Evolutionary conservation across 768 basidiomycete species (phyloP), one percentile per base, ranked within the genome.

Genomic region (Termitomyces sp.): DNA sequence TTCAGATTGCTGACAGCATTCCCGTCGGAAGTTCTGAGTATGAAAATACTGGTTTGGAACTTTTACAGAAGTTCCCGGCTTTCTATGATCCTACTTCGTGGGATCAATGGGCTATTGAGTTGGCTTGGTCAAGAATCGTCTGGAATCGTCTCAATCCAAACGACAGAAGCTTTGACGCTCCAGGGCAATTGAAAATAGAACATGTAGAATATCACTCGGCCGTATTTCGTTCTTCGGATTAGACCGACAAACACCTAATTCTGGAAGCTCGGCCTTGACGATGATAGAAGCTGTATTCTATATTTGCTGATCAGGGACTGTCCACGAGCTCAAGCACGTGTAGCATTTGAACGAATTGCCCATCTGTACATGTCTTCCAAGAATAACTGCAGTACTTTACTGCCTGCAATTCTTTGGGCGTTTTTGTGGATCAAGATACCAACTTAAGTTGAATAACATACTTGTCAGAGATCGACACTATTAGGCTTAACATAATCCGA

Each of bases 111-210:
- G 55, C 50, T 7, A 56, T 57, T 33, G 61, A 61, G 10, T 34
- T 55, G 6, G 50, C 56, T 3, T 65, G 61, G 56, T 62, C 55
- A 14, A 65, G 45, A 30, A 55, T 62, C 9, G 58, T 61, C 4
- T 65, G 64, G 64, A 54, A 55, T n/a, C 56, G 61, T 50, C 5
- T 62, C 32, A 3, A 24, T 20, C 18, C 5, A 9, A 37, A 33
- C 1, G 12, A 50, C 34, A 24, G 16, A 10, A 51, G 14, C 16
- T 18, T 13, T 26, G 37, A 43, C 14, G n/a, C 55, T 20, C 48
- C 36, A 2, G 60, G 58, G 16, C 24, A 34, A 26, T 45, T 61
- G 42, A 57, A 56, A 22, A 57, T 60, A 20, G 60, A 61, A 34
- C 53, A 59, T 50, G 48, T 59, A 22, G 60, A 57, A 44, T 56